Evolutionary conservation across 495 filamentous ascomycete genomes (phyloP).

Genomic region (Hypomontagnella monticulosa): DNA sequence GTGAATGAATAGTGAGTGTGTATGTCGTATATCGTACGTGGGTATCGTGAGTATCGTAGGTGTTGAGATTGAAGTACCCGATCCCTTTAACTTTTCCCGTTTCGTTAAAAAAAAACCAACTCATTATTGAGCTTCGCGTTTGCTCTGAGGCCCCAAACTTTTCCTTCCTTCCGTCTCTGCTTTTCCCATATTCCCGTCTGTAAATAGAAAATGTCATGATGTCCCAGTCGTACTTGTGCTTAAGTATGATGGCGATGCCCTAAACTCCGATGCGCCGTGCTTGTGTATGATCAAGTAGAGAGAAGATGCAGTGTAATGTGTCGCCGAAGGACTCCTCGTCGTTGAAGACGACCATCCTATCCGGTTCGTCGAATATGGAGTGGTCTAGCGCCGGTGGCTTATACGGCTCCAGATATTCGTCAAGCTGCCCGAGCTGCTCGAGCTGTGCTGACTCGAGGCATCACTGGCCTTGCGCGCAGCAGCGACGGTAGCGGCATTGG

Average conservation of each 20-base stretch:
- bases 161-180: background rate
- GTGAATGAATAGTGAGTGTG: conserved; percentile 6
- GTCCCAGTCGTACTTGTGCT: background rate
- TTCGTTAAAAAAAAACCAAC: conserved; percentile 12
- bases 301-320: conserved; percentile 12
- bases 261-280: conserved; percentile 42
- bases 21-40: background rate
- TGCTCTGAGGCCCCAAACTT: conserved; percentile 40
- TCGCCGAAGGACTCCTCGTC: background rate
- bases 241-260: conserved; percentile 2
- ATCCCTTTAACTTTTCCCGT: background rate
- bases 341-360: background rate
- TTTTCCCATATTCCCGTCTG: conserved; percentile 3
- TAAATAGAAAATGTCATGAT: background rate
- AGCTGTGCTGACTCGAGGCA: conserved; percentile 41
- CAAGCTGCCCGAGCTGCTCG: conserved; percentile 47
- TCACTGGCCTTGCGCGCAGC: conserved; percentile 36
- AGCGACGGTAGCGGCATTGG: conserved; percentile 20
- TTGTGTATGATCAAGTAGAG: conserved; percentile 20
- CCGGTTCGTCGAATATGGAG: background rate
- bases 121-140: conserved; percentile 33
- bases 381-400: conserved; percentile 24
- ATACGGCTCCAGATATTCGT: conserved; percentile 39
- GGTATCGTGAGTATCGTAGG: background rate
- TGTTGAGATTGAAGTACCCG: no score